phyloP scores from a whole-genome alignment of 495 filamentous ascomycete genomes.

The Podospora comata region DNA sequence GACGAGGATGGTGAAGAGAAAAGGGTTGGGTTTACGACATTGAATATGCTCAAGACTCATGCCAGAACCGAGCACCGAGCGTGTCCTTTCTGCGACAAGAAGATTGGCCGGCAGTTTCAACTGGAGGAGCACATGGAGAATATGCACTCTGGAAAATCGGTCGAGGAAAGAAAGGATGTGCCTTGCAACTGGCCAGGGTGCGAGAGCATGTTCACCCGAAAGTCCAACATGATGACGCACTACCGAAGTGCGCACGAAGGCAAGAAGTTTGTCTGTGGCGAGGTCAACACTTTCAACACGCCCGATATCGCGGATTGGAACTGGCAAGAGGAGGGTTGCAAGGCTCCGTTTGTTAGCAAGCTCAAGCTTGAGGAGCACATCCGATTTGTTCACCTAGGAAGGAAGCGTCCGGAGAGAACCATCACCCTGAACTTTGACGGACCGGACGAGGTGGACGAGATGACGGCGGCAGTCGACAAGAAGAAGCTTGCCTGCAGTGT shows the following conservation, averaged over 20 bases:
- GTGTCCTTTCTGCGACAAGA: conserved; percentile 68
- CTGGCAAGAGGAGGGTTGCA: conserved; percentile 60
- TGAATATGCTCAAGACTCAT: conserved; percentile 66
- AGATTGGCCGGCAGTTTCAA: conserved; percentile 57
- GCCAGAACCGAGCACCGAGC: conserved; percentile 60
- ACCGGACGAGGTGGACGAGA: conserved; percentile 24
- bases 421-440: conserved; percentile 32
- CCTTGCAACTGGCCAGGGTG: conserved; percentile 64
- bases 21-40: conserved; percentile 64
- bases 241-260: conserved; percentile 71
- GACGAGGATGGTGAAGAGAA: conserved; percentile 22
- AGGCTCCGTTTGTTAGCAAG: conserved; percentile 64
- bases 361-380: conserved; percentile 77
- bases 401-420: conserved; percentile 42
- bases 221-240: conserved; percentile 76
- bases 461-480: conserved; percentile 30
- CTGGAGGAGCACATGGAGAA: conserved; percentile 69
- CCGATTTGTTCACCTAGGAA: conserved; percentile 67
- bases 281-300: conserved; percentile 55
- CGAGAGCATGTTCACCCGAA: conserved; percentile 68
- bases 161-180: conserved; percentile 60
- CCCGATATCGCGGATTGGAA: conserved; percentile 64
- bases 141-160: conserved; percentile 58
- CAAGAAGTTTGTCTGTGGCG: conserved; percentile 68
- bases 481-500: conserved; percentile 18